phyloP scores from a whole-genome alignment of 805 yeast genomes.

The Pichia californica region DNA sequence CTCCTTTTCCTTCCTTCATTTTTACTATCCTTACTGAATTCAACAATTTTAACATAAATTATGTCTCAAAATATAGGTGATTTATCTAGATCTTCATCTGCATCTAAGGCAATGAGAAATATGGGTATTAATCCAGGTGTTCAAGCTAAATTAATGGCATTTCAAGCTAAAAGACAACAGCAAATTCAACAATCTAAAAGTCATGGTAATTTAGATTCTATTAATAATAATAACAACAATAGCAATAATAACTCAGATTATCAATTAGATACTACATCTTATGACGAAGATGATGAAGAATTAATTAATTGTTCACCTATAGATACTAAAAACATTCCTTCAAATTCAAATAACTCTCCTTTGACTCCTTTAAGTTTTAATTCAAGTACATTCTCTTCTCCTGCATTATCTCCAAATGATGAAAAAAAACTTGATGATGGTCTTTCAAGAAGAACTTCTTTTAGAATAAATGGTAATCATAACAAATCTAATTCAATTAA shows the following conservation, averaged over 20 bases:
- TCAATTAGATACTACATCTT: too few species aligned
- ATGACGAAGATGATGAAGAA: slow-evolving; percentile 10
- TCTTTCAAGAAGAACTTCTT: slow-evolving; percentile 16
- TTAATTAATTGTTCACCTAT: slow-evolving; percentile 2
- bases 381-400: slow-evolving; percentile 15
- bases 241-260: too few species aligned
- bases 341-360: slow-evolving; percentile 12
- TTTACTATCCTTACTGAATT: not conserved
- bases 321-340: not conserved
- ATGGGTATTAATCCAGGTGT: slow-evolving; percentile 59
- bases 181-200: slow-evolving; percentile 15
- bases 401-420: slow-evolving; percentile 13
- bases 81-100: slow-evolving; percentile 8
- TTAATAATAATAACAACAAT: not conserved
- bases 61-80: slow-evolving; percentile 2
- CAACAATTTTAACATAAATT: not conserved
- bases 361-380: slow-evolving; percentile 17
- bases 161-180: slow-evolving; percentile 71
- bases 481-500: slow-evolving; percentile 5
- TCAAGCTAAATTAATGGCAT: slow-evolving; percentile 81
- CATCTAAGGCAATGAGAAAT: slow-evolving; percentile 11
- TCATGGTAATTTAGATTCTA: slow-evolving; percentile 1
- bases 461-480: slow-evolving; percentile 8
- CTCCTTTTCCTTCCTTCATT: not conserved
- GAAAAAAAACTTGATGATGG: slow-evolving; percentile 1